phyloP scores from a whole-genome alignment of 2,329 filamentous ascomycete genomes.

The Aspergillus costaricaensis region DNA sequence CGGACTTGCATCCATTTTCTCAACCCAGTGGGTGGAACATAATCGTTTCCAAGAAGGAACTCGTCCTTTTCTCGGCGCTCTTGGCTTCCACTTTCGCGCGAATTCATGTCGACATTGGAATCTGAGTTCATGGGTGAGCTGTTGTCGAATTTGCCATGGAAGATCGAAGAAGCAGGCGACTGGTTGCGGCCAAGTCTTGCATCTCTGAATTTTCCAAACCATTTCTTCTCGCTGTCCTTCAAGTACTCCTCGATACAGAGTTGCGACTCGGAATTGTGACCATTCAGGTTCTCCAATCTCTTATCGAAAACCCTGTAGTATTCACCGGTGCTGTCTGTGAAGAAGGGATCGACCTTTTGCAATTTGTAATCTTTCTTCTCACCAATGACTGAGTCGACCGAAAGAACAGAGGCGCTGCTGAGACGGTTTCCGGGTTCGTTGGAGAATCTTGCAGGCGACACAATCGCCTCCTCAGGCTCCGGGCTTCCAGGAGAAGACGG shows the following conservation, averaged over 20 bases:
- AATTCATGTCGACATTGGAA: conserved; percentile 41
- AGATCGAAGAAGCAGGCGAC: conserved; percentile 40
- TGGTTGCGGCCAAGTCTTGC: conserved; percentile 58
- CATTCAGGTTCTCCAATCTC: conserved; percentile 57
- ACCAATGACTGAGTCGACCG: conserved; percentile 59
- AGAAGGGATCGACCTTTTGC: conserved; percentile 68
- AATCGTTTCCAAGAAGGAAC: conserved; percentile 59
- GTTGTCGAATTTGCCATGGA: conserved; percentile 34
- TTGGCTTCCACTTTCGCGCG: conserved; percentile 38
- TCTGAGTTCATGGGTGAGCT: conserved; percentile 43
- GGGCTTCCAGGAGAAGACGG: conserved; percentile 34
- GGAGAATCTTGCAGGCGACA: conserved; percentile 29
- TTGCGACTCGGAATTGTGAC: conserved; percentile 58
- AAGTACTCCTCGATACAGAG: conserved; percentile 68
- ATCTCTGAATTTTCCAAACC: conserved; percentile 62
- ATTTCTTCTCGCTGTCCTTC: conserved; percentile 66
- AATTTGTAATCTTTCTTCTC: conserved; percentile 64
- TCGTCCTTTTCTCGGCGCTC: conserved; percentile 51
- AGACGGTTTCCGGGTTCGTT: conserved; percentile 34
- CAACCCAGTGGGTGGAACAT: conserved; percentile 58
- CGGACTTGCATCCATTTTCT: conserved; percentile 58
- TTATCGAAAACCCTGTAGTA: conserved; percentile 62
- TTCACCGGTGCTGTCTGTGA: conserved; percentile 64
- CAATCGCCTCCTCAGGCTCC: conserved; percentile 36
- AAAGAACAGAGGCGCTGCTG: conserved; percentile 52